Base-by-base conservation (phyloP, 345 rosid species). In the Syzygium grande region DNA sequence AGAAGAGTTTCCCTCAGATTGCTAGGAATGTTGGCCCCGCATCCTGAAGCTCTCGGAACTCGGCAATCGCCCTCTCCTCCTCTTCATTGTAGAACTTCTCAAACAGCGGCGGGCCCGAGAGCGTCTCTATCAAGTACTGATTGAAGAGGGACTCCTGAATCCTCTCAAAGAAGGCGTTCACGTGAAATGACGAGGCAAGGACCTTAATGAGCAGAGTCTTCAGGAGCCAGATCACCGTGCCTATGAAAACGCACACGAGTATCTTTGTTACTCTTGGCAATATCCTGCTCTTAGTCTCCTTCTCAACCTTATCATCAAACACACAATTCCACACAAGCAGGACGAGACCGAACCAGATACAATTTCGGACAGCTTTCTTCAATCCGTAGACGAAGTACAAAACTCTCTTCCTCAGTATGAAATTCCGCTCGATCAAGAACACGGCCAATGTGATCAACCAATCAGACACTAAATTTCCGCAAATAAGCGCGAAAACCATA, bases 331-430 rank as follows among this genome's bases (percentile, higher is more conserved):
- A 93, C 19, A 88, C 91, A 65, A 93, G 89, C 88, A 92, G 43
- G 56, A 89, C 87, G 17, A 92, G 83, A n/a, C 93, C 93, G 86
- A 86, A 55, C 87, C 87, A 61, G 52, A 86, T 41, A 41, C 87
- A 86, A 49, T 86, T 61, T 65, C 29, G 93, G 38, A 89, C 94
- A 23, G 94, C 58, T 51, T 68, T 92, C 85, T 89, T 92, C 87
- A 93, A 88, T 51, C 94, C 93, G 38, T 92, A 93, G 8, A 93
- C 94, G n/a, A 93, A 94, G 85, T 92, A 94, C 34, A 94, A 34
- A 86, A 92, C 93, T 65, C 92, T 73, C 90, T 94, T 92, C 41
- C 92, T 89, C 52, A 91, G 61, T 27, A 92, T 89, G 56, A 92
- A 92, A 83, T 89, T 91, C 34, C 87, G 89, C 87, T 92, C 94